Conservation (phyloP, 371 early-diverging fungal species). For the Amoeboaphelidium protococcarum region DNA sequence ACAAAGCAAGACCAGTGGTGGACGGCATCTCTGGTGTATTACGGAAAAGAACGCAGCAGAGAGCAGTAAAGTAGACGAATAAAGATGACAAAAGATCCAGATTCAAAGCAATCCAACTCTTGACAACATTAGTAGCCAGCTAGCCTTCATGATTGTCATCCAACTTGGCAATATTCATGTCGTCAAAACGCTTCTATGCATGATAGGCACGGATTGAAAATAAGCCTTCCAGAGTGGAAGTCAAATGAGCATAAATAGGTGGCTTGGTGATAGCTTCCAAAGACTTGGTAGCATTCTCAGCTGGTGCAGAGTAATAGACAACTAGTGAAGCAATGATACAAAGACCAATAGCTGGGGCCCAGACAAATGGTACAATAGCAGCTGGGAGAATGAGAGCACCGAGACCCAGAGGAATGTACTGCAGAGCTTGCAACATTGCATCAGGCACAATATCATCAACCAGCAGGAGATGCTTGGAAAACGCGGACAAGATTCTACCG, state of each 20-base stretch:
- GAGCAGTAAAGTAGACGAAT: conserved; percentile 27
- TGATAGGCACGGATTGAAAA: conserved; percentile 34
- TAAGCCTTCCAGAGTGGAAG: conserved; percentile 38
- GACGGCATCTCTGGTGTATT: conserved; percentile 3
- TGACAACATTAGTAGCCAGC: conserved; percentile 15
- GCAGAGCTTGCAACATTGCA: conserved; percentile 16
- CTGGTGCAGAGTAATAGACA: conserved; percentile 11
- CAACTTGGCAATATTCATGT: conserved; percentile 18
- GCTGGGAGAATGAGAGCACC: conserved; percentile 25
- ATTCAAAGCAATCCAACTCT: conserved; percentile 29
- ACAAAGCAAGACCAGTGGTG: conserved; percentile 27
- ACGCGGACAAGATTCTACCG: conserved; percentile 55
- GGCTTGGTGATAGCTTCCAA: conserved; percentile 27
- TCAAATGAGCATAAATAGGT: conserved; percentile 38
- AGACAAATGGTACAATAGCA: conserved; percentile 25
- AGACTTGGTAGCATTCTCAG: conserved; percentile 18
- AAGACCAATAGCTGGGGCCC: conserved; percentile 18
- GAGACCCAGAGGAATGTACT: conserved; percentile 24
- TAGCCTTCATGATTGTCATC: conserved; percentile 27
- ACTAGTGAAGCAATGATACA: conserved; percentile 10
- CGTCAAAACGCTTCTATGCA: conserved; percentile 23
- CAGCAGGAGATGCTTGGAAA: conserved; percentile 60
- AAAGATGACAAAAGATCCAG: conserved; percentile 30
- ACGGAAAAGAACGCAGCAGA: conserved; percentile 19
- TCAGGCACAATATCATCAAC: conserved; percentile 41